Percentiles rank a stretch among this genome's conserved stretches.
phyloP scores from a whole-genome alignment of 2,329 filamentous ascomycete genomes.

The Fusarium torulosum region DNA sequence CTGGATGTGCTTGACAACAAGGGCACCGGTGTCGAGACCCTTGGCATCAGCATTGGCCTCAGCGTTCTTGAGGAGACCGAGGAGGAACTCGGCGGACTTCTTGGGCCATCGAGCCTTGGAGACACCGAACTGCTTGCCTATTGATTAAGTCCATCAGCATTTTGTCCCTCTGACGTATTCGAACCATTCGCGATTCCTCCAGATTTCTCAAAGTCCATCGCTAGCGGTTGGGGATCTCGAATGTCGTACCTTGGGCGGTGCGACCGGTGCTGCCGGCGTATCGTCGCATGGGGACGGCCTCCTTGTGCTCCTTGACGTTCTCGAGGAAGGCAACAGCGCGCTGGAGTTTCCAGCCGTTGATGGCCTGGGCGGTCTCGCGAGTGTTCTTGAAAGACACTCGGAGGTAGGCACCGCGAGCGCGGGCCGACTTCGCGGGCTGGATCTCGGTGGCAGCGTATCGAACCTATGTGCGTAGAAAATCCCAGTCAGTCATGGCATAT shows the following conservation, averaged over 20 bases:
- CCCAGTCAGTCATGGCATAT: conserved; percentile 44
- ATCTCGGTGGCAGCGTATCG: conserved; percentile 96
- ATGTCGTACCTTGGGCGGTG: conserved; percentile 92
- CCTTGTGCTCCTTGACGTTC: conserved; percentile 96
- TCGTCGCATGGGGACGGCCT: conserved; percentile 98
- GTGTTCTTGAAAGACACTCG: conserved; percentile 99
- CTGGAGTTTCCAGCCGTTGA: conserved; percentile 98
- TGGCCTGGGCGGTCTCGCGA: conserved; percentile 98
- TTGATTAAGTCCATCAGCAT: conserved; percentile 50
- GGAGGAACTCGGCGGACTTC: conserved; percentile 98
- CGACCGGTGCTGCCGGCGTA: conserved; percentile 96
- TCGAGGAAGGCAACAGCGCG: conserved; percentile 97
- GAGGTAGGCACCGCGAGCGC: conserved; percentile 98
- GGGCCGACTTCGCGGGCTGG: conserved; percentile 90
- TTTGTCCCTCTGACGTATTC: conserved; percentile 15
- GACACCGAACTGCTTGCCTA: conserved; percentile 99
- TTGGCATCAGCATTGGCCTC: conserved; percentile 97
- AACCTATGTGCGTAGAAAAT: conserved; percentile 68
- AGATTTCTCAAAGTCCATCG: conserved; percentile 20
- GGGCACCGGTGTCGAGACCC: conserved; percentile 96
- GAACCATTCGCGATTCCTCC: conserved; percentile 19
- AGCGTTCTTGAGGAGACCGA: conserved; percentile 96
- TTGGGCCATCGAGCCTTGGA: conserved; percentile 98
- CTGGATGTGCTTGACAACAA: conserved; percentile 99
- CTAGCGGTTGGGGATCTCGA: conserved; percentile 4